Percentiles rank a stretch among this genome's conserved stretches.
Evolutionary conservation across 176 grass and related monocot genomes (phyloP).

Genomic region (Alloteropsis semialata): DNA sequence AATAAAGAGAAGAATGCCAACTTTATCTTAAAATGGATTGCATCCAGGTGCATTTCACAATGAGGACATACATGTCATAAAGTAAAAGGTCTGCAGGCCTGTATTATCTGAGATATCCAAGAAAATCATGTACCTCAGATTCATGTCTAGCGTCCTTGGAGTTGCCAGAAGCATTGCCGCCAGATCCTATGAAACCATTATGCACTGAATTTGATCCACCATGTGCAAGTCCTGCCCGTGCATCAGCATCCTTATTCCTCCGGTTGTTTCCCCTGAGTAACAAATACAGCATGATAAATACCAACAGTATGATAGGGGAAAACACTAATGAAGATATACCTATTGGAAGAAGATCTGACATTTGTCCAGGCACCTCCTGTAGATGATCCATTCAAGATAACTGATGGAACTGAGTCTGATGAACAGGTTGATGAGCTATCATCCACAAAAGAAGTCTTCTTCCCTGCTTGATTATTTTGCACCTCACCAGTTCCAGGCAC

Average conservation of each 20-base stretch:
- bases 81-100: background rate
- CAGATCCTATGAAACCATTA: conserved; percentile 42
- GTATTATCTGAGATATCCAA: conserved; percentile 6
- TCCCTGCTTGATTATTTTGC: conserved; percentile 68
- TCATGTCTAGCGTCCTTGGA: conserved; percentile 37
- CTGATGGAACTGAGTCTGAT: conserved; percentile 70
- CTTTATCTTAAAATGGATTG: conserved; percentile 9
- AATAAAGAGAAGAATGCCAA: background rate
- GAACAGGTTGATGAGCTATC: conserved; percentile 93
- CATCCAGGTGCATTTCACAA: background rate
- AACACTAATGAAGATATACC: conserved; percentile 41
- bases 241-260: conserved; percentile 53
- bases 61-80: conserved; percentile 4
- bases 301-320: conserved; percentile 4
- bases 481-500: conserved; percentile 43
- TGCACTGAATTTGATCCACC: conserved; percentile 36
- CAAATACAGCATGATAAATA: conserved; percentile 31
- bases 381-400: conserved; percentile 47
- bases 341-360: conserved; percentile 66
- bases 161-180: conserved; percentile 31
- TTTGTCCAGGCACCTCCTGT: conserved; percentile 53
- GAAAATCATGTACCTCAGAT: conserved; percentile 40
- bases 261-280: conserved; percentile 58
- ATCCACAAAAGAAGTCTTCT: conserved; percentile 59
- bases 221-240: conserved; percentile 24